Conservation (phyloP, 2,329 filamentous ascomycete species). For the Thielaviopsis cerberus region DNA sequence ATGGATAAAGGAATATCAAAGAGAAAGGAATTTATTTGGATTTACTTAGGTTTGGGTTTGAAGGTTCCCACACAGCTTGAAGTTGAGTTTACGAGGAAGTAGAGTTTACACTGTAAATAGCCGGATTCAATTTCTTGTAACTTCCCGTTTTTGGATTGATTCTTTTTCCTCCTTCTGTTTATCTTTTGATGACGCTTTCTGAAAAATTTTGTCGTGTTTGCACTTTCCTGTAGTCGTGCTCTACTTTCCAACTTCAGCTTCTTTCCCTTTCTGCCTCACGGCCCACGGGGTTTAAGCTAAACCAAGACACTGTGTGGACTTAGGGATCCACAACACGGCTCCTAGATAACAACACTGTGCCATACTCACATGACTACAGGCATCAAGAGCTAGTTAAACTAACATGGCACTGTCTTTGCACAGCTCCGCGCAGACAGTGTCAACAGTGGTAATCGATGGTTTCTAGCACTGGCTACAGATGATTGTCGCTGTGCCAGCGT, state of each 20-base stretch:
- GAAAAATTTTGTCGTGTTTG: too few relatives aligned
- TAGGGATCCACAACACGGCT: too few relatives aligned
- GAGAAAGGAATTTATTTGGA: too few relatives aligned
- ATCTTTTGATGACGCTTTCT: too few relatives aligned
- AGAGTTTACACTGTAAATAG: background rate
- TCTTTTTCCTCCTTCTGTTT: background rate
- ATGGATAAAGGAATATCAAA: too few relatives aligned
- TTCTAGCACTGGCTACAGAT: slow-evolving; percentile 2
- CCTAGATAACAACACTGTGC: background rate
- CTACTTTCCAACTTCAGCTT: too few relatives aligned
- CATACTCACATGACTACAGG: background rate
- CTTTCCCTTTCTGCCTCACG: too few relatives aligned
- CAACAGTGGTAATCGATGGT: background rate
- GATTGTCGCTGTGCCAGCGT: background rate
- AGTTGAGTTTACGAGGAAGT: too few relatives aligned
- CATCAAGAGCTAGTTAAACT: background rate
- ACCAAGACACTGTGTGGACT: too few relatives aligned
- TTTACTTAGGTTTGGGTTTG: too few relatives aligned
- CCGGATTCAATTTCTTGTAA: background rate
- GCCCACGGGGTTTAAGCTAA: too few relatives aligned
- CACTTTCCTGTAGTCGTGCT: background rate
- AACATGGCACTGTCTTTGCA: slow-evolving; percentile 1
- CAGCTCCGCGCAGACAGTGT: background rate
- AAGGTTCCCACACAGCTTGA: too few relatives aligned
- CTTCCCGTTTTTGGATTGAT: background rate